Conservation (phyloP, 2,329 filamentous ascomycete species). For the Ophiostoma novo-ulmi region DNA sequence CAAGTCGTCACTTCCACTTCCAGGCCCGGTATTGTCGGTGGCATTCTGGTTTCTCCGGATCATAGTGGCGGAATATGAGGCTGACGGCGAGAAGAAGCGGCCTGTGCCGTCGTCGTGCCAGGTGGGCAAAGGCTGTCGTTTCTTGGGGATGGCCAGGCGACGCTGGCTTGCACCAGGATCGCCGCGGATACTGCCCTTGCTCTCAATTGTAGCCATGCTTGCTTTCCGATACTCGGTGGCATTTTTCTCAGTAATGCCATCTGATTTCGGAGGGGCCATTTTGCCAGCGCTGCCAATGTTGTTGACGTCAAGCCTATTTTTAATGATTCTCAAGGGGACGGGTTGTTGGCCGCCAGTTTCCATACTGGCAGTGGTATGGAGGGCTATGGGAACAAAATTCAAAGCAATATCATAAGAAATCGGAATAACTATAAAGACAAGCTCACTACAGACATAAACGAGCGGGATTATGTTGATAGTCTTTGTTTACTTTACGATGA, state of each 20-base stretch:
- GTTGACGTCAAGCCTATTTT: constrained; percentile 14
- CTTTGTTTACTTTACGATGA: not conserved
- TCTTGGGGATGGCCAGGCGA: constrained; percentile 37
- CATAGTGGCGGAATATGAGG: not conserved
- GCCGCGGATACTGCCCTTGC: constrained; percentile 31
- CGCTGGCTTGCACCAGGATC: constrained; percentile 26
- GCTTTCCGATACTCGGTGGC: not conserved
- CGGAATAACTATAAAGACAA: not conserved
- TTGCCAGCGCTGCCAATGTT: not conserved
- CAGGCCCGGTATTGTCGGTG: constrained; percentile 21
- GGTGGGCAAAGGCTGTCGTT: constrained; percentile 26
- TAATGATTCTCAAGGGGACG: constrained; percentile 28
- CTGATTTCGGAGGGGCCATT: not conserved
- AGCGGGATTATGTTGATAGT: not conserved
- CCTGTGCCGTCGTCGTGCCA: constrained; percentile 20
- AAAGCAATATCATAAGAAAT: not conserved
- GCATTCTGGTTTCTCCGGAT: constrained; percentile 17
- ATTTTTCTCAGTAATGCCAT: not conserved
- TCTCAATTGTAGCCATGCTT: constrained; percentile 31
- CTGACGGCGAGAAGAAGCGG: constrained; percentile 18
- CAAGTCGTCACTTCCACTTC: not conserved
- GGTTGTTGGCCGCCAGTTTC: not conserved
- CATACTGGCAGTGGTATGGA: not conserved
- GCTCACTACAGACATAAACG: not conserved
- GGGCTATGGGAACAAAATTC: not conserved